Evolutionary conservation across 257 asterid genomes (phyloP).

Genomic region (Solanum peruvianum): DNA sequence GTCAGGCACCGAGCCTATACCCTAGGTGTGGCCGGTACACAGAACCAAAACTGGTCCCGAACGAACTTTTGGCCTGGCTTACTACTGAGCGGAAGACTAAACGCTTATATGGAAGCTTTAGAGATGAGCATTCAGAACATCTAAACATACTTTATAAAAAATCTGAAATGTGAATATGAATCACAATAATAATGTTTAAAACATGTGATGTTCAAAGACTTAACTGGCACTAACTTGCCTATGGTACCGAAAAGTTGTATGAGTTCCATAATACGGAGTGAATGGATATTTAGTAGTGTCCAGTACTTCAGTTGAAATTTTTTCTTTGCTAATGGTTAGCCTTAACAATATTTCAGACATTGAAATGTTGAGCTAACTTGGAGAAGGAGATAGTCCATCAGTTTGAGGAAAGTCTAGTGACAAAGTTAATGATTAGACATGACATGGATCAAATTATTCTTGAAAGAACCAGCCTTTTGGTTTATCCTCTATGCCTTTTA

Average conservation of each 20-base stretch:
- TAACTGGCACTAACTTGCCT: not conserved
- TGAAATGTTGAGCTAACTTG: not conserved
- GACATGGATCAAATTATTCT: not conserved
- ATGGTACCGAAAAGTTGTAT: not conserved
- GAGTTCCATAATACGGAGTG: not conserved
- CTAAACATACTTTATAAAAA: not conserved
- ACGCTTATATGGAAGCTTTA: not conserved
- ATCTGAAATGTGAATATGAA: not conserved
- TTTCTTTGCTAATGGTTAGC: not conserved
- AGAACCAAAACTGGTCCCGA: not conserved
- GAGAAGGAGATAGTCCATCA: not conserved
- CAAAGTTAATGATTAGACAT: not conserved
- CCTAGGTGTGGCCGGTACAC: not conserved
- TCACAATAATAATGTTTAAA: too few species aligned
- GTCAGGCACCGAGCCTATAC: not conserved
- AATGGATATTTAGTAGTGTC: not conserved
- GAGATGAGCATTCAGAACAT: not conserved
- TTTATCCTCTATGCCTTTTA: not conserved
- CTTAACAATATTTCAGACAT: not conserved
- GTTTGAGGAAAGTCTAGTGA: not conserved
- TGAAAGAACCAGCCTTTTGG: not conserved
- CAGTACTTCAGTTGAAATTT: not conserved
- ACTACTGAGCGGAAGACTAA: not conserved
- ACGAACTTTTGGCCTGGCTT: not conserved
- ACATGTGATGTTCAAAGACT: not conserved